Percentiles rank a stretch among this genome's conserved stretches.
Evolutionary conservation across 2,329 filamentous ascomycete species (phyloP).

Genomic region (Fusarium lateritium): DNA sequence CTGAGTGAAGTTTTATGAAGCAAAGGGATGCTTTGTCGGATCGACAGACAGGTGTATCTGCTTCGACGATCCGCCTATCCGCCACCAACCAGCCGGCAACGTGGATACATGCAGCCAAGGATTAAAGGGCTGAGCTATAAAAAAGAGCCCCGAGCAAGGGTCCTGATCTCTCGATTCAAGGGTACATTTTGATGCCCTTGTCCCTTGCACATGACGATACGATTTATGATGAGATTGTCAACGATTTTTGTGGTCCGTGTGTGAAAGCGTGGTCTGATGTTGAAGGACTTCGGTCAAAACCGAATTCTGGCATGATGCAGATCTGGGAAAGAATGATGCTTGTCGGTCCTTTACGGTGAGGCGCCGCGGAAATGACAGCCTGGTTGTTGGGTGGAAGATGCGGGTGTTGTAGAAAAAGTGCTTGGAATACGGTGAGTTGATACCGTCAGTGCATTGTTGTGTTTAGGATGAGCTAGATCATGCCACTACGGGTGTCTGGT

Average conservation of each 20-base stretch:
- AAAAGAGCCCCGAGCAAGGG: constrained; percentile 7
- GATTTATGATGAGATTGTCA: constrained; percentile 10
- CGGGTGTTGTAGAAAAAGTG: not conserved
- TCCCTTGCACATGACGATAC: not conserved
- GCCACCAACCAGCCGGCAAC: constrained; percentile 4
- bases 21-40: constrained; percentile 5
- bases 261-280: constrained; percentile 18
- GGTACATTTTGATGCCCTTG: not conserved
- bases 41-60: constrained; percentile 26
- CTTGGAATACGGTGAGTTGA: not conserved
- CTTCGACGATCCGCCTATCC: not conserved
- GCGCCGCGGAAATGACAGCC: not conserved
- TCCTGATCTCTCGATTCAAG: constrained; percentile 1
- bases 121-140: constrained; percentile 22
- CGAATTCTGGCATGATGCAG: constrained; percentile 15
- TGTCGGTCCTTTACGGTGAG: constrained; percentile 3
- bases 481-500: no score
- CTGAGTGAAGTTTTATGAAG: not conserved
- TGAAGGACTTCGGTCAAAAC: not conserved
- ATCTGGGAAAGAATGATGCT: not conserved
- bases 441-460: no score
- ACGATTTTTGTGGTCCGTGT: constrained; percentile 13
- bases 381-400: no score
- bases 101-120: constrained; percentile 24
- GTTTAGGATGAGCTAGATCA: no score